Conservation (phyloP, 2,329 filamentous ascomycete genomes). For the Stenocarpella maydis region DNA sequence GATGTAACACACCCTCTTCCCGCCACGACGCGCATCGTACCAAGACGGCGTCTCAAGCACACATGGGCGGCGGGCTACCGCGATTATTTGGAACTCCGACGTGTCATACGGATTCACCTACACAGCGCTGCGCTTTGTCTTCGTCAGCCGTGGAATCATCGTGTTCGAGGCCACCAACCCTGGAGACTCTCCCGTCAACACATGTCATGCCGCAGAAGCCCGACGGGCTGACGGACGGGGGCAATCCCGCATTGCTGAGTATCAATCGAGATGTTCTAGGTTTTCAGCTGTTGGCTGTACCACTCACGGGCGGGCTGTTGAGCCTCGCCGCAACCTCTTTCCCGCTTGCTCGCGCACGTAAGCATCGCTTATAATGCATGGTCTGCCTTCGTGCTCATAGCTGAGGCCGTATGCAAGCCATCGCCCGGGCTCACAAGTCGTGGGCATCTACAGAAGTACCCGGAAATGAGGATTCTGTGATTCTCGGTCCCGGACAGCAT, state of each 20-base stretch:
- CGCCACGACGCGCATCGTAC: not conserved
- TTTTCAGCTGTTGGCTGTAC: slow-evolving; percentile 7
- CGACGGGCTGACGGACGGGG: slow-evolving; percentile 4
- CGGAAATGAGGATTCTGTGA: not conserved
- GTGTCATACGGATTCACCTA: not conserved
- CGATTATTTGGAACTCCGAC: not conserved
- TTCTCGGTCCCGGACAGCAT: no score
- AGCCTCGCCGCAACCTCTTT: slow-evolving; percentile 25
- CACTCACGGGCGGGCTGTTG: not conserved
- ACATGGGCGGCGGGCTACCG: not conserved
- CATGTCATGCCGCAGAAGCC: not conserved
- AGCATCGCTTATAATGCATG: slow-evolving; percentile 13
- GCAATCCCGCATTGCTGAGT: not conserved
- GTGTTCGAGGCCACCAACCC: not conserved
- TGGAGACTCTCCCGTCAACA: not conserved
- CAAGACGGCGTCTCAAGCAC: not conserved
- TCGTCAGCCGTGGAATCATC: not conserved
- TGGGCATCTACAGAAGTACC: not conserved
- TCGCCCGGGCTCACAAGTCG: not conserved
- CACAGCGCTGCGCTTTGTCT: not conserved
- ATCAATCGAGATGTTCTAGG: not conserved
- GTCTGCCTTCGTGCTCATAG: not conserved
- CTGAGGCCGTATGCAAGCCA: slow-evolving; percentile 15
- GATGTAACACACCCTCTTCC: slow-evolving; percentile 4
- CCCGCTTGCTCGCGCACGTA: slow-evolving; percentile 17